Conservation (phyloP, 345 rosid species). For the Arabis hirsuta region DNA sequence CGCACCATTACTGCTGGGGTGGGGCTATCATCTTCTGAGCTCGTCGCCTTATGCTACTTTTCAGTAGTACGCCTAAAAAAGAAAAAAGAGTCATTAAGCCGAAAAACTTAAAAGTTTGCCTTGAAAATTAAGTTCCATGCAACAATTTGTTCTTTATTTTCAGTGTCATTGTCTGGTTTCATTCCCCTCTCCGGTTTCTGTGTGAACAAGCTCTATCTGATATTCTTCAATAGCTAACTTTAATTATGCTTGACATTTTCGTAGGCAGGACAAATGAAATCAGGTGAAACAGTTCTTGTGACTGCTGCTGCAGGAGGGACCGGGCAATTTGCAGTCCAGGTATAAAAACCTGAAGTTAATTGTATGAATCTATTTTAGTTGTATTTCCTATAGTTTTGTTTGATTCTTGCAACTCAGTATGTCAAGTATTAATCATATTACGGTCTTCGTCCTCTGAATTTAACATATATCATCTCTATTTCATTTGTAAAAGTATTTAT, state of each 20-base stretch:
- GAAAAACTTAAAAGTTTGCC: no score
- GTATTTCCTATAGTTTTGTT: background rate
- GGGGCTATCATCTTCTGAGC: no score
- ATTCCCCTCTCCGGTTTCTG: background rate
- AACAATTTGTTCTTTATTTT: background rate
- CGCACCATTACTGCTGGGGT: no score
- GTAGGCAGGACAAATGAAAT: constrained; percentile 79
- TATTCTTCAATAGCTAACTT: background rate
- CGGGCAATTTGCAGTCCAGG: constrained; percentile 99
- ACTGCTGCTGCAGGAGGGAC: constrained; percentile 99
- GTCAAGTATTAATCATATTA: background rate
- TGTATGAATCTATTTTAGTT: background rate
- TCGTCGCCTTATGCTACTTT: no score
- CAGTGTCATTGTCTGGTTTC: background rate
- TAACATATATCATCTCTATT: background rate
- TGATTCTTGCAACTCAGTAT: background rate
- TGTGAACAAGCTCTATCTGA: background rate
- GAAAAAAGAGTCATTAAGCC: no score
- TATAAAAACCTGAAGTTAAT: constrained; percentile 33
- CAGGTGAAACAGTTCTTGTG: constrained; percentile 80
- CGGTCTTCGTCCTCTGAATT: background rate
- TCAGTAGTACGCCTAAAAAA: no score
- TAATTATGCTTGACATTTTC: constrained; percentile 23
- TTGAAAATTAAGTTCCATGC: background rate
- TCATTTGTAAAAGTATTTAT: no score